A percentile compares a stretch with the other conserved stretches of the same genome.
Evolutionary conservation across 2,329 filamentous ascomycete genomes (phyloP).

Genomic region (Lachnellula arida): DNA sequence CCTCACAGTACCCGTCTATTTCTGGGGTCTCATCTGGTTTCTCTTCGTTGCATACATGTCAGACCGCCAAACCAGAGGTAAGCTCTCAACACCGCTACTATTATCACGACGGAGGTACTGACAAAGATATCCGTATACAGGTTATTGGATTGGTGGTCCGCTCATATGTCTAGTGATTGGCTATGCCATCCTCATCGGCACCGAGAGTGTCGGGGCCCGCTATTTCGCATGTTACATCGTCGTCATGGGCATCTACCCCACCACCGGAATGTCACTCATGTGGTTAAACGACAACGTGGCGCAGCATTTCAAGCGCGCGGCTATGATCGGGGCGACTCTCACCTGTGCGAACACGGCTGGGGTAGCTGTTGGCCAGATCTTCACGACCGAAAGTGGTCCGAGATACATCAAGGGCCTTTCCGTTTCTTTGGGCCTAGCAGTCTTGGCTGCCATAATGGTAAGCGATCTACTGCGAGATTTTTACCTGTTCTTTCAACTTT

Average conservation of each 20-base stretch:
- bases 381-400: slow-evolving; percentile 1
- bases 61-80: slow-evolving; percentile 32
- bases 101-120: background rate
- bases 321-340: slow-evolving; percentile 41
- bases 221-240: slow-evolving; percentile 47
- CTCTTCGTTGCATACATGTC: slow-evolving; percentile 40
- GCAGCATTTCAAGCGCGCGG: slow-evolving; percentile 41
- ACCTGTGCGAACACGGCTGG: slow-evolving; percentile 42
- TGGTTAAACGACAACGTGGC: slow-evolving; percentile 43
- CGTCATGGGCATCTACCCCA: slow-evolving; percentile 40
- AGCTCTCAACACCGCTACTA: background rate
- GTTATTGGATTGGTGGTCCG: slow-evolving; percentile 21
- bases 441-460: slow-evolving; percentile 3
- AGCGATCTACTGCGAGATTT: background rate
- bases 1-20: slow-evolving; percentile 51
- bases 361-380: slow-evolving; percentile 26
- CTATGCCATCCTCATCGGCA: slow-evolving; percentile 21
- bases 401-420: slow-evolving; percentile 11
- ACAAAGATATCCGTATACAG: background rate
- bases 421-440: slow-evolving; percentile 3
- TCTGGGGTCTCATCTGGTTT: slow-evolving; percentile 43
- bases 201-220: slow-evolving; percentile 44
- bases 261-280: slow-evolving; percentile 40
- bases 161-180: slow-evolving; percentile 8
- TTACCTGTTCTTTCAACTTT: too few relatives aligned